phyloP scores from a whole-genome alignment of 805 yeast species.

The Maudiozyma saulgeensis region DNA sequence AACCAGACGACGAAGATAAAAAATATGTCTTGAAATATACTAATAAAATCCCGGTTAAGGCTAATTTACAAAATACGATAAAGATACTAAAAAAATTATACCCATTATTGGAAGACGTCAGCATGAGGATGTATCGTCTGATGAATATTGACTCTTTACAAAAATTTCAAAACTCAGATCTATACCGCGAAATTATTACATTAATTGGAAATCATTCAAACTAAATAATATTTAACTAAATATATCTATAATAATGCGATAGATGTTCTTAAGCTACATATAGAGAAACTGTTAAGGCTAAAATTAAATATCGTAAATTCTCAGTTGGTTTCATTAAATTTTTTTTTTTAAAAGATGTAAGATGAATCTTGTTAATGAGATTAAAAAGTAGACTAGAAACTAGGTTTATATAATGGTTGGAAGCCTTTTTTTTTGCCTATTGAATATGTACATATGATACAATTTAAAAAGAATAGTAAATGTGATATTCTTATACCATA shows the following conservation, averaged over 20 bases:
- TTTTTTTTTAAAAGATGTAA: no score
- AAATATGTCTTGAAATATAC: neutral
- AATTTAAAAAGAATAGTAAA: neutral
- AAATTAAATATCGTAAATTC: no score
- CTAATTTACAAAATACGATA: slow-evolving; percentile 21
- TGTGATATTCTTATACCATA: neutral
- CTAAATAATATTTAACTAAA: neutral
- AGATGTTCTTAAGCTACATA: no score
- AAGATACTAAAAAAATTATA: slow-evolving; percentile 30
- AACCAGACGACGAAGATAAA: neutral
- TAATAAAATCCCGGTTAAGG: neutral
- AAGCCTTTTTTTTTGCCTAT: neutral
- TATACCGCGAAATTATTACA: slow-evolving; percentile 26
- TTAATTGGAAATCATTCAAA: neutral
- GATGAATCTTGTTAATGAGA: neutral
- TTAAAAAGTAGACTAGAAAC: neutral
- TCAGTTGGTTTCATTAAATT: no score
- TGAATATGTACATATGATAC: slow-evolving; percentile 2
- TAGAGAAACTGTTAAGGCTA: no score
- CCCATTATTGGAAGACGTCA: slow-evolving; percentile 41
- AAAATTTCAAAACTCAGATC: slow-evolving; percentile 45
- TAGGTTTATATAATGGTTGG: neutral
- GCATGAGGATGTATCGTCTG: slow-evolving; percentile 41
- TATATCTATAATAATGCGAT: no score
- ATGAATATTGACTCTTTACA: slow-evolving; percentile 70